These are phyloP conservation scores for Metschnikowia henanensis DNA, from an alignment of 805 yeast species.

Conservation along the genomic window DNA sequence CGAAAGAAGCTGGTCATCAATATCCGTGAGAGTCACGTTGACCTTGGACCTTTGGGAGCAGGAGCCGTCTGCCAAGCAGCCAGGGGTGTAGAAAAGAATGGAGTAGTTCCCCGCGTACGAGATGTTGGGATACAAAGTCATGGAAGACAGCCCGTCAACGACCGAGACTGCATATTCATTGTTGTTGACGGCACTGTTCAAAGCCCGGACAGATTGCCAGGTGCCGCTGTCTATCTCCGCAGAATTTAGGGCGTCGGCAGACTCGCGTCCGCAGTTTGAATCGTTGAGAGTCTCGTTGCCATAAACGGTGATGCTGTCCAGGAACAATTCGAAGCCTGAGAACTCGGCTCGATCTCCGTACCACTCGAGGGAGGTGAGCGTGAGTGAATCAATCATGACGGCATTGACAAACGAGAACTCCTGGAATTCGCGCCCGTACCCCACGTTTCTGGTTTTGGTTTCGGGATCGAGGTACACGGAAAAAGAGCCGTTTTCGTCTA, in stretches of 20 bases:
- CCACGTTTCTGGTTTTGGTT: slow-evolving; percentile 35
- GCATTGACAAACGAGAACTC: slow-evolving; percentile 81
- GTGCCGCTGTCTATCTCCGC: slow-evolving; percentile 28
- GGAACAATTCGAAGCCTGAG: slow-evolving; percentile 71
- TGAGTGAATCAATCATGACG: slow-evolving; percentile 58
- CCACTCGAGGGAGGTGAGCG: slow-evolving; percentile 62
- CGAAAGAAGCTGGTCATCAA: slow-evolving; percentile 43
- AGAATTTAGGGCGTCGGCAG: slow-evolving; percentile 24
- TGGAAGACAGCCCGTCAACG: slow-evolving; percentile 29
- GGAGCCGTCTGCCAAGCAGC: slow-evolving; percentile 67
- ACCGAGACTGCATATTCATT: slow-evolving; percentile 34
- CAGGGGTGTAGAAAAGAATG: slow-evolving; percentile 79
- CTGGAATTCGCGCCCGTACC: slow-evolving; percentile 55
- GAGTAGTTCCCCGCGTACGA: slow-evolving; percentile 74
- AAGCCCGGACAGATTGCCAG: slow-evolving; percentile 27
- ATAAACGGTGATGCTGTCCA: slow-evolving; percentile 57
- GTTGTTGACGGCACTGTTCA: slow-evolving; percentile 26
- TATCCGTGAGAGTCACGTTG: slow-evolving; percentile 65
- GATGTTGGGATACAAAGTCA: slow-evolving; percentile 63
- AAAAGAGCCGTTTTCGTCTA: slow-evolving; percentile 35
- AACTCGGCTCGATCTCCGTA: slow-evolving; percentile 72
- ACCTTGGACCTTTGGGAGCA: slow-evolving; percentile 75
- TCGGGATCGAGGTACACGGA: slow-evolving; percentile 35
- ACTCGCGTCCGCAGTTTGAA: slow-evolving; percentile 51
- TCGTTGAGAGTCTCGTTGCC: slow-evolving; percentile 76